Evolutionary conservation across 2,329 filamentous ascomycete genomes (phyloP).

Genomic region (Pestalotiopsis sp.): DNA sequence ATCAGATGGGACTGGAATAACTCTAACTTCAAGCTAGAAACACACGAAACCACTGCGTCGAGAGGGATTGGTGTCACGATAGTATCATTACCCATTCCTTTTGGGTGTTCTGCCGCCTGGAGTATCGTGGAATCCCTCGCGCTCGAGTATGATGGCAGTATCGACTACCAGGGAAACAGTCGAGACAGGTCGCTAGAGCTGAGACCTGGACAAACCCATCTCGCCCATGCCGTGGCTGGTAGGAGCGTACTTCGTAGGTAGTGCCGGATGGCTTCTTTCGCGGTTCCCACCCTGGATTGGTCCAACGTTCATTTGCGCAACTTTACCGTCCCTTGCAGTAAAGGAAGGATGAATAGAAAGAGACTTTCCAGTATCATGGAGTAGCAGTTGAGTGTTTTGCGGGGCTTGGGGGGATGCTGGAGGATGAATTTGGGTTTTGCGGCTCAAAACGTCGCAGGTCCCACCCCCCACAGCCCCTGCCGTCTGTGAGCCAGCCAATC

Average conservation of each 20-base stretch:
- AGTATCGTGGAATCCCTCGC: neutral
- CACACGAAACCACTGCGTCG: neutral
- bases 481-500: slow-evolving; percentile 25
- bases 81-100: neutral
- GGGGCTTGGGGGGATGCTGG: neutral
- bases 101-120: neutral
- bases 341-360: neutral
- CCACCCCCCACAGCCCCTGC: slow-evolving; percentile 22
- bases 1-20: slow-evolving; percentile 7
- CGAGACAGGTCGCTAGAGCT: neutral
- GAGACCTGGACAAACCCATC: neutral
- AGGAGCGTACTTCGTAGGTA: neutral
- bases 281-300: neutral
- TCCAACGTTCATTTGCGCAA: neutral
- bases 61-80: neutral
- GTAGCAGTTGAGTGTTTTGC: neutral
- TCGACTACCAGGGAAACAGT: neutral
- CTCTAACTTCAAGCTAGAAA: neutral
- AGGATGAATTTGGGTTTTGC: slow-evolving; percentile 25
- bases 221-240: neutral
- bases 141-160: neutral
- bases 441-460: slow-evolving; percentile 38
- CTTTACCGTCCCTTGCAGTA: neutral
- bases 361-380: neutral
- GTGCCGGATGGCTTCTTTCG: neutral